phyloP scores from a whole-genome alignment of 75 land plant species.

The Ceratopteris richardii region DNA sequence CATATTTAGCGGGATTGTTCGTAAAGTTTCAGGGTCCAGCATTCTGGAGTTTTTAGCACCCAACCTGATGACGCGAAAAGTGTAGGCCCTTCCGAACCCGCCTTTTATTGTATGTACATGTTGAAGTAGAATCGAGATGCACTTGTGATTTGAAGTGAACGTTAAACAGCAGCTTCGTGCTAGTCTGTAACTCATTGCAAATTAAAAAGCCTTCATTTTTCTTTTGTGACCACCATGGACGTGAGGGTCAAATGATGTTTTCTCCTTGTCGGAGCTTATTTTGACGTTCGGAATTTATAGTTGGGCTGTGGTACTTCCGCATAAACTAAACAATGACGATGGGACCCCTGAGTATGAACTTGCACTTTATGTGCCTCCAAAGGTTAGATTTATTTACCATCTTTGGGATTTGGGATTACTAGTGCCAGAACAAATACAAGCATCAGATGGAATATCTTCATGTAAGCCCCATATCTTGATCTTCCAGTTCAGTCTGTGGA shows the following conservation, averaged over 20 bases:
- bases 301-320: slow-evolving; percentile 83
- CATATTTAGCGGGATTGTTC: slow-evolving; percentile 70
- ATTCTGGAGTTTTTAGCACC: slow-evolving; percentile 64
- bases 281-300: slow-evolving; percentile 19
- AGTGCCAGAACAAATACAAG: background rate
- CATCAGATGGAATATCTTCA: background rate
- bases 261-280: background rate
- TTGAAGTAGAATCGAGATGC: background rate
- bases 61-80: slow-evolving; percentile 47
- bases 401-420: background rate
- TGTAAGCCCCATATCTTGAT: no score
- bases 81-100: slow-evolving; percentile 16
- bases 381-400: slow-evolving; percentile 41
- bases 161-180: slow-evolving; percentile 12
- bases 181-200: background rate
- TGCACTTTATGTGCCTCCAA: slow-evolving; percentile 55
- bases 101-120: background rate
- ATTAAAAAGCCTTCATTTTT: no score
- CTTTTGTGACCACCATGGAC: background rate
- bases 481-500: background rate
- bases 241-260: no score
- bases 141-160: slow-evolving; percentile 47
- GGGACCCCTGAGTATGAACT: slow-evolving; percentile 67
- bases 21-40: slow-evolving; percentile 67
- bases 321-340: slow-evolving; percentile 24